Evolutionary conservation across 2,329 filamentous ascomycete genomes (phyloP).

Genomic region (Grosmannia penicillata): DNA sequence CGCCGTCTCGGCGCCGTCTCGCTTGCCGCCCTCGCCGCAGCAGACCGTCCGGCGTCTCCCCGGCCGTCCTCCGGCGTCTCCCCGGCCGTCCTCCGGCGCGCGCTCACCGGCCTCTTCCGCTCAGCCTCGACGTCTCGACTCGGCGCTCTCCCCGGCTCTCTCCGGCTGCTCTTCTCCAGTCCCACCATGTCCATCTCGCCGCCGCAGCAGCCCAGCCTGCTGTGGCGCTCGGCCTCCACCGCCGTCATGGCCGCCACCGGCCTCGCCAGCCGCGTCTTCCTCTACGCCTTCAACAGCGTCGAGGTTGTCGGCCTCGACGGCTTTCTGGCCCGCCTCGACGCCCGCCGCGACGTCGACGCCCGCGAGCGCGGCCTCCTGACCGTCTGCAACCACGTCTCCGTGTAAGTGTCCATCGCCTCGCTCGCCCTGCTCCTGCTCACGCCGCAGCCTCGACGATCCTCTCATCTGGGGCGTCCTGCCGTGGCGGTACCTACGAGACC

Average conservation of each 20-base stretch:
- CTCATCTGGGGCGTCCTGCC: conserved; percentile 87
- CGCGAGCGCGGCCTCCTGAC: conserved; percentile 71
- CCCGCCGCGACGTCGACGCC: conserved; percentile 47
- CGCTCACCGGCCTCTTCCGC: too few relatives aligned
- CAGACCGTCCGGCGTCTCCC: too few relatives aligned
- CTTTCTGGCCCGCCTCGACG: conserved; percentile 64
- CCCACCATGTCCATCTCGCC: conserved; percentile 3
- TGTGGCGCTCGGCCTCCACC: conserved; percentile 62
- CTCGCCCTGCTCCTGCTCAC: too few relatives aligned
- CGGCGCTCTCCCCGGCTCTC: too few relatives aligned
- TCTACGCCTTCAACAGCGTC: conserved; percentile 59
- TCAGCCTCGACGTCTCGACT: too few relatives aligned
- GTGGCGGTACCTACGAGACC: conserved; percentile 53
- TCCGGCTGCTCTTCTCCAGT: too few relatives aligned
- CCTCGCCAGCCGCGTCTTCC: conserved; percentile 55
- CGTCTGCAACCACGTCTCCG: conserved; percentile 77
- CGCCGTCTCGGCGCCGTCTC: too few relatives aligned
- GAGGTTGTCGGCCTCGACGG: conserved; percentile 63
- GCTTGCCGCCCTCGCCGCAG: too few relatives aligned
- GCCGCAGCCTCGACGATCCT: conserved; percentile 72
- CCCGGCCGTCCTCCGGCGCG: too few relatives aligned
- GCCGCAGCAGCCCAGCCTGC: conserved; percentile 35
- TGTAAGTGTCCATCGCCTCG: conserved; percentile 45
- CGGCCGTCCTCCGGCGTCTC: too few relatives aligned
- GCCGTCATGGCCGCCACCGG: conserved; percentile 61